phyloP scores from a whole-genome alignment of 2,329 filamentous ascomycete genomes.

The Passalora sequoiae region DNA sequence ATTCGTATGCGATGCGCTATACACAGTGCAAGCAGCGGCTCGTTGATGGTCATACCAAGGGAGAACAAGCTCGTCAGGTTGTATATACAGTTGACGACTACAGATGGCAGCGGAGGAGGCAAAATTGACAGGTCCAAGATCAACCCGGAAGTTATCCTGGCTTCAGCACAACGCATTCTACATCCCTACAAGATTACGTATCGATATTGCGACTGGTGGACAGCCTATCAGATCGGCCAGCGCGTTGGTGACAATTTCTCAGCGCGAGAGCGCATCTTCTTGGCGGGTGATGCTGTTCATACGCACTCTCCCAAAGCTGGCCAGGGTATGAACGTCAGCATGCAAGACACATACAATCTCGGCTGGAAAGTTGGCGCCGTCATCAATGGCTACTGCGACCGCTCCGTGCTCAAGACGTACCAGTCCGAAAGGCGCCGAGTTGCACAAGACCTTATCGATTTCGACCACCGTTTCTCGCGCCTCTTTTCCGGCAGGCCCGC shows the following conservation, averaged over 20 bases:
- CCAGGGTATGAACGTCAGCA: constrained; percentile 64
- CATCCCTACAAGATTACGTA: neutral
- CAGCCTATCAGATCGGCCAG: constrained; percentile 71
- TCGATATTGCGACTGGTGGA: constrained; percentile 57
- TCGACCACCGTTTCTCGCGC: too few relatives aligned
- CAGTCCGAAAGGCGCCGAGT: neutral
- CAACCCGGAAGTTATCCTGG: neutral
- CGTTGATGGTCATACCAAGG: constrained; percentile 74
- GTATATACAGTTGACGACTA: constrained; percentile 23
- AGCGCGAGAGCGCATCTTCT: constrained; percentile 41
- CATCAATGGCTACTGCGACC: neutral
- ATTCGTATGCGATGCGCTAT: too few relatives aligned
- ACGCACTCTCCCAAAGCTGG: constrained; percentile 56
- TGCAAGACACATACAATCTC: constrained; percentile 56
- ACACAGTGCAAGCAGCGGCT: too few relatives aligned
- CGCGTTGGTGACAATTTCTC: constrained; percentile 41
- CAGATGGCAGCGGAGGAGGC: constrained; percentile 44
- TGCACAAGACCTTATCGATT: neutral
- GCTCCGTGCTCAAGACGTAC: neutral
- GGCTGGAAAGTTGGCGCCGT: constrained; percentile 47
- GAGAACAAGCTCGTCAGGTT: constrained; percentile 39
- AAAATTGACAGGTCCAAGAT: constrained; percentile 37
- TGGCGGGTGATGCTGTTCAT: constrained; percentile 69
- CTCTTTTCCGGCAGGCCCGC: too few relatives aligned
- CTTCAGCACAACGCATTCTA: neutral